These are phyloP conservation scores for Peronospora destructor DNA, from an alignment of 352 stramenopile species.

Conservation along the genomic window DNA sequence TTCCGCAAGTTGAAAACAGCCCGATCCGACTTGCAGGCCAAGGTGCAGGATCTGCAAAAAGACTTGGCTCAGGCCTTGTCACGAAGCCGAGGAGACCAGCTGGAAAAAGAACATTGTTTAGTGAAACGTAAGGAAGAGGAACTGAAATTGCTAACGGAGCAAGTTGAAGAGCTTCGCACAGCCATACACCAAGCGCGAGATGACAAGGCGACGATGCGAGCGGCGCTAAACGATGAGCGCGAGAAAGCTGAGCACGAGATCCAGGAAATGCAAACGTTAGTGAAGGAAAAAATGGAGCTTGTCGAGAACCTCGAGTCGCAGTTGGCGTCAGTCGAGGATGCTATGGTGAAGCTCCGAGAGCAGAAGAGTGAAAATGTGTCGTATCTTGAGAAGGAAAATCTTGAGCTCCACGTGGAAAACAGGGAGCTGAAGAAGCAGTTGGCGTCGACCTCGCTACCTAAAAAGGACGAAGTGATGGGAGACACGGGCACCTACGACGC, in stretches of 20 bases:
- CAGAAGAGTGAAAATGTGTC: conserved; percentile 37
- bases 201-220: conserved; percentile 30
- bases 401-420: conserved; percentile 56
- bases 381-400: conserved; percentile 63
- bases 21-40: conserved; percentile 40
- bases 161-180: conserved; percentile 38
- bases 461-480: conserved; percentile 11
- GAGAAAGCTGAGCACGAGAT: conserved; percentile 53
- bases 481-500: conserved; percentile 22
- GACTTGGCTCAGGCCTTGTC: conserved; percentile 20
- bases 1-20: conserved; percentile 65
- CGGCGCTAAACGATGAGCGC: conserved; percentile 28
- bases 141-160: conserved; percentile 28
- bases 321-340: conserved; percentile 28
- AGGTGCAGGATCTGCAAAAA: conserved; percentile 35
- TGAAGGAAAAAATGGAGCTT: conserved; percentile 44
- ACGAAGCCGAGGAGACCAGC: conserved; percentile 3
- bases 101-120: conserved; percentile 22
- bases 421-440: conserved; percentile 50
- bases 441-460: conserved; percentile 10
- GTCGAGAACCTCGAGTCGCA: conserved; percentile 34
- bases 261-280: conserved; percentile 37
- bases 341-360: conserved; percentile 16
- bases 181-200: conserved; percentile 22
- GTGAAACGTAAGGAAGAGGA: conserved; percentile 42